Evolutionary conservation across 768 basidiomycete species (phyloP).

Genomic region (Boletus pseudo-olivaceus): DNA sequence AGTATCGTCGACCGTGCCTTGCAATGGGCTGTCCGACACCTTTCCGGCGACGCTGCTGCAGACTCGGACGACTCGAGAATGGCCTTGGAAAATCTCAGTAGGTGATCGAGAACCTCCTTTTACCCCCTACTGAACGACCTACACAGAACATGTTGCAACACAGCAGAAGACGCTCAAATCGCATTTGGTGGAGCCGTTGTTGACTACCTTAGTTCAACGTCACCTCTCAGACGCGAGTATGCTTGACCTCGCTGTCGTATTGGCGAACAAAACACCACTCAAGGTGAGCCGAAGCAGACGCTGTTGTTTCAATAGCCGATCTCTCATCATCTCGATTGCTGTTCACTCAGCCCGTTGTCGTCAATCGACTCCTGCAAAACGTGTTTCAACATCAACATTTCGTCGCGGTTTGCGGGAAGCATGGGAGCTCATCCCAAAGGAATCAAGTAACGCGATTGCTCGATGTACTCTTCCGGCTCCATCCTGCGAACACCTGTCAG

Average conservation of each 20-base stretch:
- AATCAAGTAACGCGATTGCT: conserved; percentile 55
- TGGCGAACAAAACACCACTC: conserved; percentile 44
- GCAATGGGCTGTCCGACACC: conserved; percentile 49
- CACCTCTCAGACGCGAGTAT: conserved; percentile 44
- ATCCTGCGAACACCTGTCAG: conserved; percentile 84
- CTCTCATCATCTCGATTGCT: not conserved
- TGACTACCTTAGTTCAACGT: conserved; percentile 60
- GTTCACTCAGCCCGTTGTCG: conserved; percentile 52
- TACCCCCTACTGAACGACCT: not conserved
- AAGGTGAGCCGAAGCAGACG: conserved; percentile 50
- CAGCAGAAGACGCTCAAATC: conserved; percentile 35
- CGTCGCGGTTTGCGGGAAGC: conserved; percentile 40
- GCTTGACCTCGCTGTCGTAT: conserved; percentile 41
- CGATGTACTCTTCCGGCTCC: conserved; percentile 63
- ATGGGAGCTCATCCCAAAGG: conserved; percentile 30
- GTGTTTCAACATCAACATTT: conserved; percentile 70
- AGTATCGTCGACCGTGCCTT: conserved; percentile 44
- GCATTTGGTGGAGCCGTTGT: conserved; percentile 67
- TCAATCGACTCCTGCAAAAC: conserved; percentile 74
- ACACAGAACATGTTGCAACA: conserved; percentile 12
- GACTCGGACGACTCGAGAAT: conserved; percentile 17
- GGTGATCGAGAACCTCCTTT: conserved; percentile 9
- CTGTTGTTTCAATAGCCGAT: not conserved
- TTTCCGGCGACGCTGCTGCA: conserved; percentile 34
- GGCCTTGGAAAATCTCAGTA: conserved; percentile 39